Conservation (phyloP, 805 yeast species). For the Metschnikowia colocasiae region DNA sequence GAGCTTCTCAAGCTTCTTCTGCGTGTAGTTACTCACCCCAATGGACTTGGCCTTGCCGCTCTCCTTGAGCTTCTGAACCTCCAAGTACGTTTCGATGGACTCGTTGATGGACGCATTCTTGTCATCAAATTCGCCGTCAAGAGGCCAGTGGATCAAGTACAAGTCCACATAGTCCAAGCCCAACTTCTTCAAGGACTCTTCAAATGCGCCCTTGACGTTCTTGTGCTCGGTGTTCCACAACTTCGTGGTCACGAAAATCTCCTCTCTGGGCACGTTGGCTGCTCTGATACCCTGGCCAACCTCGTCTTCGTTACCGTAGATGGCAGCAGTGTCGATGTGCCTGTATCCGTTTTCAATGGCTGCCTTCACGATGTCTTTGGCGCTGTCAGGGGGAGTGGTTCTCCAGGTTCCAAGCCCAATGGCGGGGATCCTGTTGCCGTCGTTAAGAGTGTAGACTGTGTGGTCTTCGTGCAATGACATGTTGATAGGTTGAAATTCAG, state of each 20-base stretch:
- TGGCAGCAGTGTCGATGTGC: conserved; percentile 18
- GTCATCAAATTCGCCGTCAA: conserved; percentile 28
- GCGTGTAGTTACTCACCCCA: conserved; percentile 51
- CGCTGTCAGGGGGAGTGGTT: conserved; percentile 48
- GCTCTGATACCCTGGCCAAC: conserved; percentile 18
- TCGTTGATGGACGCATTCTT: conserved; percentile 26
- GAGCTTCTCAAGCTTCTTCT: conserved; percentile 19
- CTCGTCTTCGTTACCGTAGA: conserved; percentile 16
- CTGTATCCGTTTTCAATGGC: conserved; percentile 46
- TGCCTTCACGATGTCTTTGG: conserved; percentile 50
- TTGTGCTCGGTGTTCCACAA: conserved; percentile 59
- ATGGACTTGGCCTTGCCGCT: conserved; percentile 48
- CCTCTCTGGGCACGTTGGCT: conserved; percentile 45
- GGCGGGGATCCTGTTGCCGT: conserved; percentile 16
- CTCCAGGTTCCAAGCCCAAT: conserved; percentile 49
- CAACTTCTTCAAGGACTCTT: conserved; percentile 56
- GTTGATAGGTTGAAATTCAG: background rate
- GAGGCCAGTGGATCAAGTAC: conserved; percentile 60
- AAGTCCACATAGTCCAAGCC: conserved; percentile 67
- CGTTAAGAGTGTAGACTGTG: conserved; percentile 12
- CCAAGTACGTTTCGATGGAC: conserved; percentile 34
- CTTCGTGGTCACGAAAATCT: conserved; percentile 69
- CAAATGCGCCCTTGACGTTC: conserved; percentile 52
- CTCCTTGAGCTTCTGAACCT: conserved; percentile 51
- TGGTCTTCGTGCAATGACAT: conserved; percentile 13